These are phyloP conservation scores for Purpureocillium lavendulum DNA, from an alignment of 2,329 filamentous ascomycete genomes.

Conservation along the genomic window DNA sequence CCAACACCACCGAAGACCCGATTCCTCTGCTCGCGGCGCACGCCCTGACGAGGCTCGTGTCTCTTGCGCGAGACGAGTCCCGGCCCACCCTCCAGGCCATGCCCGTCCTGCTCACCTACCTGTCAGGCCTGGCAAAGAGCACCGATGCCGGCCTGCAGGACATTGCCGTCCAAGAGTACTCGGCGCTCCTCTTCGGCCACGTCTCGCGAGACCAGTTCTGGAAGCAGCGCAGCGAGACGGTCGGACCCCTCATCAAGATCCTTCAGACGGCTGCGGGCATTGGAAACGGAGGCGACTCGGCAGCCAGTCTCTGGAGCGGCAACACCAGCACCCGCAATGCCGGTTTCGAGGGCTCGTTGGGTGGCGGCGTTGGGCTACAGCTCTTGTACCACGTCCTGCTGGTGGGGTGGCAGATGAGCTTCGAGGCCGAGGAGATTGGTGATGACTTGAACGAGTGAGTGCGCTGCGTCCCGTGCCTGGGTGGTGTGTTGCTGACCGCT, in stretches of 20 bases:
- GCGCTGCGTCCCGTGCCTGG: neutral
- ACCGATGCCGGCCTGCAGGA: slow-evolving; percentile 88
- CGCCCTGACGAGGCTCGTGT: slow-evolving; percentile 74
- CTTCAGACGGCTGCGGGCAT: slow-evolving; percentile 70
- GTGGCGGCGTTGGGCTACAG: slow-evolving; percentile 84
- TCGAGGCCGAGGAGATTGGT: slow-evolving; percentile 68
- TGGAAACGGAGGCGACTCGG: slow-evolving; percentile 54
- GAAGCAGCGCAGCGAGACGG: slow-evolving; percentile 79
- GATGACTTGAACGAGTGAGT: slow-evolving; percentile 78
- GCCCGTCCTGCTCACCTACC: slow-evolving; percentile 75
- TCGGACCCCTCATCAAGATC: slow-evolving; percentile 75
- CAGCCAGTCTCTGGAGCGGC: slow-evolving; percentile 54
- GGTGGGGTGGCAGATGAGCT: slow-evolving; percentile 93
- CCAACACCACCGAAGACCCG: slow-evolving; percentile 65
- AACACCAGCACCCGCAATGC: slow-evolving; percentile 44
- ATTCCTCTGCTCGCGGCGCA: slow-evolving; percentile 86
- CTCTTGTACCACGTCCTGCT: slow-evolving; percentile 89
- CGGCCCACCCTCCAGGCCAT: slow-evolving; percentile 66
- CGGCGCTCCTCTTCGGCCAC: slow-evolving; percentile 68
- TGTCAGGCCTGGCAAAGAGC: slow-evolving; percentile 75
- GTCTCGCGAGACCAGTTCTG: slow-evolving; percentile 78
- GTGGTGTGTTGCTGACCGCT: neutral
- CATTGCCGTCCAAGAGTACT: slow-evolving; percentile 89
- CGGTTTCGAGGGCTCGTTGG: slow-evolving; percentile 54
- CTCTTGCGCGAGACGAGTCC: slow-evolving; percentile 54